Base-by-base conservation (phyloP, 2,329 filamentous ascomycete species). In the Rasamsonia emersonii region DNA sequence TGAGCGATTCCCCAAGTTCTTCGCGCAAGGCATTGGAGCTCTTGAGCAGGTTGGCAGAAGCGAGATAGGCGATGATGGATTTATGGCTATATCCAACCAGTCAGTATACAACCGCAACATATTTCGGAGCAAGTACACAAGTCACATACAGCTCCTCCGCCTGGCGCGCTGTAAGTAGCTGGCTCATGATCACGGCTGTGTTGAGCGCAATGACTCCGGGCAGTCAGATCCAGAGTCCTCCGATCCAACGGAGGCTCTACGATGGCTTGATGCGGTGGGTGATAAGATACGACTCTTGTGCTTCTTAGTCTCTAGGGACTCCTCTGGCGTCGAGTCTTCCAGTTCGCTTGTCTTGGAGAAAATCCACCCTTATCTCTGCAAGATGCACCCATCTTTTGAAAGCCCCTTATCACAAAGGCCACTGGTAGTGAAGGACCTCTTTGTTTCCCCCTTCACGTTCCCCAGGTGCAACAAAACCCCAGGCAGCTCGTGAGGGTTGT, bases 21-120 rank as follows among this genome's bases (percentile, higher is more conserved):
- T 82, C 71, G 40, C 86, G 77, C 38, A 95, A 67, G 15, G 81
- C 75, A 26, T 76, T 67, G 24, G 83, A 82, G 40, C 75, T 79
- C 35, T 76, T 75, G 17, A 76, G 63, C 24, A 91, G 74, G 54
- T 80, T 81, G 54, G 75, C 79, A 19, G 83, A 78, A 28, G 77
- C 71, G 13, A 94, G 70, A 57, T 95, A 95, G 46, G 88, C 86
- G 54, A 94, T 82, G 47, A 95, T 86, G 42, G 86, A 84, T 67
- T 93, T 93, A 70, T 95, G 85, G 54, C 86, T 93, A 62, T 53
- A 35, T 46, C 41, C 33, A 42, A 16, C 14, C 7, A 32, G 31
- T 34, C 30, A 36, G 32, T 10, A 28, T 32, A 24, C 17, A 21
- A 23, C 27, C 10, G 21, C 5, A 14, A 15, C 9, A 9, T 24